A percentile compares a stretch with the other conserved stretches of the same genome.
phyloP scores from a whole-genome alignment of 371 early-diverging fungal species.

The Nematocida sp. region DNA sequence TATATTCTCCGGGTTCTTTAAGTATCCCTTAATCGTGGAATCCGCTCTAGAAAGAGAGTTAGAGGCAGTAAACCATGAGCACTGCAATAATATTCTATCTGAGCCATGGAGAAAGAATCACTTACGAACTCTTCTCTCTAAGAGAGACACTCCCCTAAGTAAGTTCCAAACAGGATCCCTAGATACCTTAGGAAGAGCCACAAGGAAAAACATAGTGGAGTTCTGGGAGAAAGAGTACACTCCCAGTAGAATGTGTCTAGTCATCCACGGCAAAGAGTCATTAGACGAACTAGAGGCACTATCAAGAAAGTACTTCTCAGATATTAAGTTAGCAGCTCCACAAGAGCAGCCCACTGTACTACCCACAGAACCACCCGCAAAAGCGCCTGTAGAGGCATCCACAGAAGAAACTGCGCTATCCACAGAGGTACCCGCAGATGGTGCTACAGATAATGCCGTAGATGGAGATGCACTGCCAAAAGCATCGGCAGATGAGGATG shows the following conservation, averaged over 20 bases:
- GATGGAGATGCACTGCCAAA: not conserved
- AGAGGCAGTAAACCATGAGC: constrained; percentile 66
- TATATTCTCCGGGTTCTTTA: constrained; percentile 68
- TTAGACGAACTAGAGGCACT: constrained; percentile 48
- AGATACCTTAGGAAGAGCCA: constrained; percentile 53
- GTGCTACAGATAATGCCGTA: not conserved
- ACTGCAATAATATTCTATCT: constrained; percentile 40
- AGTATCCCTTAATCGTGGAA: constrained; percentile 58
- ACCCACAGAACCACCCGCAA: not conserved
- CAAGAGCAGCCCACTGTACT: not conserved
- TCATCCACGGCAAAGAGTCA: constrained; percentile 56
- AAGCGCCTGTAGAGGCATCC: not conserved
- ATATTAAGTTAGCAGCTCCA: not conserved
- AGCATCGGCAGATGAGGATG: no score
- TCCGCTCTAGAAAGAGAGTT: constrained; percentile 62
- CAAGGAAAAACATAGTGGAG: constrained; percentile 47
- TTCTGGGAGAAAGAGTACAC: constrained; percentile 59
- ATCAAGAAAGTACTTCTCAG: constrained; percentile 36
- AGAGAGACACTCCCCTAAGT: constrained; percentile 13
- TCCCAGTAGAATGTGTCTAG: constrained; percentile 56
- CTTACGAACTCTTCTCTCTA: constrained; percentile 40
- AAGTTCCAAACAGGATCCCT: constrained; percentile 58
- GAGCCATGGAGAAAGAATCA: constrained; percentile 52
- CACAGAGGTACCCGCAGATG: not conserved
- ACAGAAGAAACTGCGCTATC: not conserved